A percentile compares a stretch with the other conserved stretches of the same genome.
These are phyloP conservation scores for Phyllostachys edulis DNA, from an alignment of 176 grass and related monocot species.

Conservation along the genomic window DNA sequence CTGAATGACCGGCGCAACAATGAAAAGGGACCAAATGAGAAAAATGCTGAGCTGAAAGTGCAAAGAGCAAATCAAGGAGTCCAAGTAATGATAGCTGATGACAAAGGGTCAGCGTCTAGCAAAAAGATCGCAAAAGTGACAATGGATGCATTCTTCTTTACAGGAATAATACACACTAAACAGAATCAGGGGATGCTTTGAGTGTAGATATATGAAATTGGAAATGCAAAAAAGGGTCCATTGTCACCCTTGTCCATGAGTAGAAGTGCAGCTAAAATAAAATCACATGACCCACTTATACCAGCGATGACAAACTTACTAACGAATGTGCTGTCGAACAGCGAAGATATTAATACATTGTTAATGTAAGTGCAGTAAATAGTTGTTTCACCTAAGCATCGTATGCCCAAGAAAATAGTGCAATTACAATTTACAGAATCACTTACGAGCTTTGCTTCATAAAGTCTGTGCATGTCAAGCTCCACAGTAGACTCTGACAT, in stretches of 20 bases:
- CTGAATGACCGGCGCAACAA: neutral
- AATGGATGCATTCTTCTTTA: slow-evolving; percentile 1
- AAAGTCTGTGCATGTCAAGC: slow-evolving; percentile 45
- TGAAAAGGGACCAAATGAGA: slow-evolving; percentile 9
- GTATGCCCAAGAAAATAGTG: neutral
- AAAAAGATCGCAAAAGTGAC: slow-evolving; percentile 2
- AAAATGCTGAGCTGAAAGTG: neutral
- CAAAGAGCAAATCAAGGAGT: neutral
- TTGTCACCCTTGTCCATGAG: neutral
- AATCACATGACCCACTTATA: neutral
- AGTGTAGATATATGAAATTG: neutral
- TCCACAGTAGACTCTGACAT: slow-evolving; percentile 61
- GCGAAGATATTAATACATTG: neutral
- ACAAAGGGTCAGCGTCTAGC: neutral
- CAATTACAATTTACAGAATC: neutral
- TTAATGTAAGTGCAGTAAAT: neutral
- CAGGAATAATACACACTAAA: neutral
- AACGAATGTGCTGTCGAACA: neutral
- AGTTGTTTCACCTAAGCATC: neutral
- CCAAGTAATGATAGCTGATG: neutral
- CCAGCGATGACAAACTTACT: neutral
- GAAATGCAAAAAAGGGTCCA: neutral
- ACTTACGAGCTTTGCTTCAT: slow-evolving; percentile 80
- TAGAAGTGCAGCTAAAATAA: slow-evolving; percentile 8
- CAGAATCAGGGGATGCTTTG: neutral